A percentile compares a stretch with the other conserved stretches of the same genome.
phyloP scores from a whole-genome alignment of 2,329 filamentous ascomycete species.

The Endothia cerciana region DNA sequence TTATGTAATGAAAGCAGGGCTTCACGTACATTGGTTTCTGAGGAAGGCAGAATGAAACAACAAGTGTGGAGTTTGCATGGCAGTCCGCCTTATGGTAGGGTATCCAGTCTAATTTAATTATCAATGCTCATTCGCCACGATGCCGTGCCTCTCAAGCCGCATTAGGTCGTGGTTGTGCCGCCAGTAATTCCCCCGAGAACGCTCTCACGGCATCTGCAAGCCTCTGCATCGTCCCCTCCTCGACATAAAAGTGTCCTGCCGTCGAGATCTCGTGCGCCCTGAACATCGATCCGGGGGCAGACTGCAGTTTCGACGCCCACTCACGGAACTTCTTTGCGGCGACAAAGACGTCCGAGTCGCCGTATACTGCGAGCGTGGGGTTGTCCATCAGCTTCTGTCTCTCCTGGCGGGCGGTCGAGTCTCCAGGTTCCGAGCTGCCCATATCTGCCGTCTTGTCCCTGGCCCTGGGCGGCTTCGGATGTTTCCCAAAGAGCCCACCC shows the following conservation, averaged over 20 bases:
- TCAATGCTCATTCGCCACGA: constrained; percentile 1
- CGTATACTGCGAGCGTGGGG: constrained; percentile 72
- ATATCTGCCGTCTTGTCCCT: constrained; percentile 15
- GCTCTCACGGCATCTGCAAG: constrained; percentile 38
- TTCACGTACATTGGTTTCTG: too few relatives aligned
- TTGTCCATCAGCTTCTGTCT: constrained; percentile 60
- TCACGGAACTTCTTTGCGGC: constrained; percentile 63
- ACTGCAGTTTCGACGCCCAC: constrained; percentile 62
- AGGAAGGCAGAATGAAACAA: too few relatives aligned
- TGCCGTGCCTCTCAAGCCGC: not conserved
- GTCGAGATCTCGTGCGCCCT: constrained; percentile 47
- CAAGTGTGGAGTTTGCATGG: not conserved
- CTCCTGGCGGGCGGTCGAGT: constrained; percentile 5
- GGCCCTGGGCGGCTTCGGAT: constrained; percentile 22
- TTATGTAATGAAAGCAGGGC: not conserved
- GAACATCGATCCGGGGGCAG: constrained; percentile 46
- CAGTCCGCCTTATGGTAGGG: not conserved
- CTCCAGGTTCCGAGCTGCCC: constrained; percentile 5
- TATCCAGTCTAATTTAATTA: constrained; percentile 3
- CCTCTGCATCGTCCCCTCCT: constrained; percentile 44
- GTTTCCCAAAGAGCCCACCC: constrained; percentile 40
- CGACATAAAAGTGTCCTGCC: constrained; percentile 59
- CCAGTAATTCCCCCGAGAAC: constrained; percentile 37
- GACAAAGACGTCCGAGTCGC: constrained; percentile 75
- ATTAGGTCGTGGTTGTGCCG: not conserved